A percentile compares a stretch with the other conserved stretches of the same genome.
Evolutionary conservation across 192 early-diverging fungal species (phyloP).

Genomic region (Coemansia sp.): DNA sequence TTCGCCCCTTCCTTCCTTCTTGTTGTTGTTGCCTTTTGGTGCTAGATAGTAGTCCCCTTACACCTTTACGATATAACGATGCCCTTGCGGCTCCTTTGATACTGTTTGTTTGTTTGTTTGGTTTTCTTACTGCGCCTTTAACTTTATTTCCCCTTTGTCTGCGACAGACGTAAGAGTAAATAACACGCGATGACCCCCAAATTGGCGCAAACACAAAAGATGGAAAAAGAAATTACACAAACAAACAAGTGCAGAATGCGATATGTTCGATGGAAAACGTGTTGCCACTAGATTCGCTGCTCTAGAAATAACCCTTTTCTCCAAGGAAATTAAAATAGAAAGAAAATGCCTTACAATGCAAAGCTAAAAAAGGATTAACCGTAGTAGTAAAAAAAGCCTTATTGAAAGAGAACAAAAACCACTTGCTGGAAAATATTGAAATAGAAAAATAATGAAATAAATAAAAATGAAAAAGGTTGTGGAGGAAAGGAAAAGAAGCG

Average conservation of each 20-base stretch:
- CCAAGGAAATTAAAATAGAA: background rate
- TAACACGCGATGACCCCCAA: no score
- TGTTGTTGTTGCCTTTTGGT: background rate
- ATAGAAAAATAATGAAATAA: constrained; percentile 4
- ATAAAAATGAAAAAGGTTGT: constrained; percentile 3
- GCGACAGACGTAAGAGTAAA: no score
- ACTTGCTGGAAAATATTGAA: background rate
- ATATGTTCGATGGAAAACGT: background rate
- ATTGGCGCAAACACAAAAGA: no score
- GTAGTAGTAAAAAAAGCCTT: constrained; percentile 10
- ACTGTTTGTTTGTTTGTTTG: no score
- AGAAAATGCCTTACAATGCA: constrained; percentile 10
- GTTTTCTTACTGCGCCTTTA: no score
- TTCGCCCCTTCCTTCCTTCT: background rate
- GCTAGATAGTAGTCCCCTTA: background rate
- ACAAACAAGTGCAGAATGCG: no score
- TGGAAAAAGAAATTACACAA: no score
- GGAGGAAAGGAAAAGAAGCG: background rate
- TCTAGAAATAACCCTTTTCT: no score
- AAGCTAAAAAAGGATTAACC: constrained; percentile 7
- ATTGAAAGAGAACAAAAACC: constrained; percentile 16
- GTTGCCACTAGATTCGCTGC: background rate
- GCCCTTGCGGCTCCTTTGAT: no score
- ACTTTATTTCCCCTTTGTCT: no score
- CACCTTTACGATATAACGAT: no score